These are phyloP conservation scores for Fusarium brachygibbosum DNA, from an alignment of 2,329 filamentous ascomycete species.

Conservation along the genomic window DNA sequence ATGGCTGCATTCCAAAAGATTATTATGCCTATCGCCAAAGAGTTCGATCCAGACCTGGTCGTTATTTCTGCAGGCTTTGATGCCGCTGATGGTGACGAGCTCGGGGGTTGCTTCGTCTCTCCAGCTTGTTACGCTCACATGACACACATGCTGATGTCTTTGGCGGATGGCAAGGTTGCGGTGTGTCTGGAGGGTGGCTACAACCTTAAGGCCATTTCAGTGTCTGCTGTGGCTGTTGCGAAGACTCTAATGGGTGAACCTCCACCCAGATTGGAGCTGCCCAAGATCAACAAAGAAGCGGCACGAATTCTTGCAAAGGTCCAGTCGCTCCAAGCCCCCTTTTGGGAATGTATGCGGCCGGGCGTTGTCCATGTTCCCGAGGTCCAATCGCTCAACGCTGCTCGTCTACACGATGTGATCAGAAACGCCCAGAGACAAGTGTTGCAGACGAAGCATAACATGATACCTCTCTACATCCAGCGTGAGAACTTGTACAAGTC, in stretches of 20 bases:
- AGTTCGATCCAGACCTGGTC: slow-evolving; percentile 94
- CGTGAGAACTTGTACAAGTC: slow-evolving; percentile 78
- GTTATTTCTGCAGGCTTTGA: slow-evolving; percentile 98
- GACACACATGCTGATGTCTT: slow-evolving; percentile 98
- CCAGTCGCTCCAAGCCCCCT: slow-evolving; percentile 73
- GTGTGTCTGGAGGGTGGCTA: slow-evolving; percentile 97
- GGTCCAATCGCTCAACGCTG: slow-evolving; percentile 65
- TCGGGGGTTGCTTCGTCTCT: slow-evolving; percentile 93
- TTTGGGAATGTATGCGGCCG: slow-evolving; percentile 91
- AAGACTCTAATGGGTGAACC: slow-evolving; percentile 96
- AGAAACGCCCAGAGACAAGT: slow-evolving; percentile 80
- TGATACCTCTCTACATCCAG: slow-evolving; percentile 85
- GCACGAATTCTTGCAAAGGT: slow-evolving; percentile 69
- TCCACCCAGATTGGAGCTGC: slow-evolving; percentile 72
- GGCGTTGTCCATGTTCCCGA: slow-evolving; percentile 69
- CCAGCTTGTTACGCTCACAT: slow-evolving; percentile 96
- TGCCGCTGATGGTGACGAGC: slow-evolving; percentile 90
- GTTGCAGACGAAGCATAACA: slow-evolving; percentile 78
- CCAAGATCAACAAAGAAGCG: slow-evolving; percentile 70
- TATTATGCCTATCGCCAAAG: slow-evolving; percentile 94
- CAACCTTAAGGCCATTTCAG: slow-evolving; percentile 91
- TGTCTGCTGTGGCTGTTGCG: slow-evolving; percentile 91
- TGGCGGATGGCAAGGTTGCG: slow-evolving; percentile 89
- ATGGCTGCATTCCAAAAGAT: slow-evolving; percentile 96
- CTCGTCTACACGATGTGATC: slow-evolving; percentile 83